A percentile compares a stretch with the other conserved stretches of the same genome.
These are phyloP conservation scores for Raffaelea albimanens DNA, from an alignment of 2,329 filamentous ascomycete species.

Conservation along the genomic window DNA sequence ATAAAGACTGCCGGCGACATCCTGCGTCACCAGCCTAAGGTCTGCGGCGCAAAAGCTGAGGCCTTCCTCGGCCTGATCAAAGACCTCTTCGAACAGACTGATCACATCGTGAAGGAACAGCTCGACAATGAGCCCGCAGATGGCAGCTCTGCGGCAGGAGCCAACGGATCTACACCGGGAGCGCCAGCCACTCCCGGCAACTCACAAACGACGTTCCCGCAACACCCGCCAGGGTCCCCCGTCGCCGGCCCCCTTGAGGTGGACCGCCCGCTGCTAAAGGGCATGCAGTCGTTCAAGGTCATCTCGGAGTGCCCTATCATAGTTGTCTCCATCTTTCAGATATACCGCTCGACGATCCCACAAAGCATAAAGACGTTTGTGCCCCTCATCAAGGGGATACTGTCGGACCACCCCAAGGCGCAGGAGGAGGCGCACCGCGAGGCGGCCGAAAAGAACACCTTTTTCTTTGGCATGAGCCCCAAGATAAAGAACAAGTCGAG, in stretches of 20 bases:
- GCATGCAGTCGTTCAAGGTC: slow-evolving; percentile 99
- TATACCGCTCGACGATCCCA: slow-evolving; percentile 69
- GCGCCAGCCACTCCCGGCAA: slow-evolving; percentile 59
- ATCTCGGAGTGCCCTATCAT: slow-evolving; percentile 97
- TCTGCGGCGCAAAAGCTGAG: slow-evolving; percentile 70
- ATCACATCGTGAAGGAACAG: slow-evolving; percentile 87
- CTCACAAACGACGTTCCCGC: slow-evolving; percentile 62
- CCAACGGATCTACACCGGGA: slow-evolving; percentile 24
- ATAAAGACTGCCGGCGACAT: slow-evolving; percentile 98
- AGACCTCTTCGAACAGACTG: slow-evolving; percentile 92
- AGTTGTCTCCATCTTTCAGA: slow-evolving; percentile 95
- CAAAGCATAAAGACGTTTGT: slow-evolving; percentile 88
- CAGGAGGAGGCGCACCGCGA: slow-evolving; percentile 88
- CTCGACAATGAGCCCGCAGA: slow-evolving; percentile 66
- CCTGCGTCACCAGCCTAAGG: slow-evolving; percentile 83
- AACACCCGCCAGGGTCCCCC: slow-evolving; percentile 69
- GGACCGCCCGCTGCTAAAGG: slow-evolving; percentile 72
- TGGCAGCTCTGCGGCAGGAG: slow-evolving; percentile 14
- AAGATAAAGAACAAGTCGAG: slow-evolving; percentile 88
- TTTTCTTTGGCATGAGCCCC: slow-evolving; percentile 88
- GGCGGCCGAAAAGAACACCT: slow-evolving; percentile 65
- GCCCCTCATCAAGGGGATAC: slow-evolving; percentile 82
- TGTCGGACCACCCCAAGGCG: slow-evolving; percentile 81
- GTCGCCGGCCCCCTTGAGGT: slow-evolving; percentile 75
- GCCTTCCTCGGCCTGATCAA: slow-evolving; percentile 85